Percentiles rank a stretch among this genome's conserved stretches.
phyloP scores from a whole-genome alignment of 169 alveolate species.

The Plasmodium reichenowi region DNA sequence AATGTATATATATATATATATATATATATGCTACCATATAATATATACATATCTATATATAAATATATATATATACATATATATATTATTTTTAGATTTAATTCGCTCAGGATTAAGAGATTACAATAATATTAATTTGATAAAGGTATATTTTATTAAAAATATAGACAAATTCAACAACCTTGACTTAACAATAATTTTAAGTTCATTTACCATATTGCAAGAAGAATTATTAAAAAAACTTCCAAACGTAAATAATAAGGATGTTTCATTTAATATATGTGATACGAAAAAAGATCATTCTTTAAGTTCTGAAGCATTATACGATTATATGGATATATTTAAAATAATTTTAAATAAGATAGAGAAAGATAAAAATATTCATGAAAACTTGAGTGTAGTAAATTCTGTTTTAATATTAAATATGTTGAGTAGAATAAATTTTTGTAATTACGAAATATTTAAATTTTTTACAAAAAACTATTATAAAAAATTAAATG shows the following conservation, averaged over 20 bases:
- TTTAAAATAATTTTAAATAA: conserved; percentile 41
- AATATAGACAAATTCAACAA: conserved; percentile 40
- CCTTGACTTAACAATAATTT: conserved; percentile 72
- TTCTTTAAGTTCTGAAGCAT: background rate
- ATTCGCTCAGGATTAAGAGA: conserved; percentile 54
- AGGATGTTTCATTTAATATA: conserved; percentile 8
- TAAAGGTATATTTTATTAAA: conserved; percentile 60
- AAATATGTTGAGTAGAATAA: conserved; percentile 66
- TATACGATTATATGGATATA: conserved; percentile 37
- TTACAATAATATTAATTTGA: conserved; percentile 21
- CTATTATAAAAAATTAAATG: conserved; percentile 72
- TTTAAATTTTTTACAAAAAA: conserved; percentile 74
- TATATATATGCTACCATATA: too few species aligned
- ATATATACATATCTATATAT: too few species aligned
- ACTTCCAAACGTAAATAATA: background rate
- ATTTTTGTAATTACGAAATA: conserved; percentile 60
- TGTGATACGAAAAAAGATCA: background rate
- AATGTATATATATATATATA: too few species aligned
- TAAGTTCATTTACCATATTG: conserved; percentile 54
- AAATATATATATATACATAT: too few species aligned
- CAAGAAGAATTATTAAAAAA: conserved; percentile 50
- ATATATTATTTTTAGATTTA: conserved; percentile 29
- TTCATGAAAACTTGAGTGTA: conserved; percentile 72
- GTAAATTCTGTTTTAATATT: conserved; percentile 64
- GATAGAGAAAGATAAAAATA: conserved; percentile 67